Evolutionary conservation across 495 filamentous ascomycete genomes (phyloP).

Genomic region (Aspergillus nanangensis): DNA sequence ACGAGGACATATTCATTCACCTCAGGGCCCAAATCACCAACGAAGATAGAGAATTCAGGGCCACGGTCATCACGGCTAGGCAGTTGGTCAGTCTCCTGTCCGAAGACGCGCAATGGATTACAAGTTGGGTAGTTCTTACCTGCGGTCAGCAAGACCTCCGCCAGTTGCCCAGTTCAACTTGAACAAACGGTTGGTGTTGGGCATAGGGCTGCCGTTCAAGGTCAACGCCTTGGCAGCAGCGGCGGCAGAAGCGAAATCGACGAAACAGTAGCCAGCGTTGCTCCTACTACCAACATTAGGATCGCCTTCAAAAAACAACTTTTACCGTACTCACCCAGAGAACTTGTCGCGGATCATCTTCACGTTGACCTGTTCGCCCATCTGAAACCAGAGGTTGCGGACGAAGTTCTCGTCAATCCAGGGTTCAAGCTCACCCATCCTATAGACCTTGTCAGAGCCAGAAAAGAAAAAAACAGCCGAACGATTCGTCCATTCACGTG

Average conservation of each 20-base stretch:
- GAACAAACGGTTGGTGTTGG: slow-evolving; percentile 92
- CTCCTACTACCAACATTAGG: slow-evolving; percentile 61
- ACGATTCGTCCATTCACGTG: background rate
- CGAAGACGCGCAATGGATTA: too few species aligned
- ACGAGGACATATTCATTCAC: slow-evolving; percentile 98
- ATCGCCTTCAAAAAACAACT: slow-evolving; percentile 15
- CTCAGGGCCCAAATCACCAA: slow-evolving; percentile 95
- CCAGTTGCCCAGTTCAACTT: slow-evolving; percentile 99
- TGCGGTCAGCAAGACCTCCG: slow-evolving; percentile 89
- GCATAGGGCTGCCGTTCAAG: slow-evolving; percentile 86
- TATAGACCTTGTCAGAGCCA: slow-evolving; percentile 22
- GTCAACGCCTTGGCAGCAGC: slow-evolving; percentile 86
- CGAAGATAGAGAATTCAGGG: slow-evolving; percentile 95
- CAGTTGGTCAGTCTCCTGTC: too few species aligned
- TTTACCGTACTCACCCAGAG: slow-evolving; percentile 73
- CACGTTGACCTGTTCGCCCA: slow-evolving; percentile 92
- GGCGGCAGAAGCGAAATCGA: slow-evolving; percentile 81
- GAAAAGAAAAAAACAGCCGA: background rate
- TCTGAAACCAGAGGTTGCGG: slow-evolving; percentile 84
- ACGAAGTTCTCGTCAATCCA: slow-evolving; percentile 99
- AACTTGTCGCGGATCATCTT: slow-evolving; percentile 99
- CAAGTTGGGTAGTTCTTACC: slow-evolving; percentile 45
- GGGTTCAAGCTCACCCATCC: slow-evolving; percentile 99
- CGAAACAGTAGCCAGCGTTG: slow-evolving; percentile 98
- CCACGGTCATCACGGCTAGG: slow-evolving; percentile 91